These are phyloP conservation scores for Miscanthus sacchariflorus DNA, from an alignment of 202 grass and related monocot species.

Conservation along the genomic window DNA sequence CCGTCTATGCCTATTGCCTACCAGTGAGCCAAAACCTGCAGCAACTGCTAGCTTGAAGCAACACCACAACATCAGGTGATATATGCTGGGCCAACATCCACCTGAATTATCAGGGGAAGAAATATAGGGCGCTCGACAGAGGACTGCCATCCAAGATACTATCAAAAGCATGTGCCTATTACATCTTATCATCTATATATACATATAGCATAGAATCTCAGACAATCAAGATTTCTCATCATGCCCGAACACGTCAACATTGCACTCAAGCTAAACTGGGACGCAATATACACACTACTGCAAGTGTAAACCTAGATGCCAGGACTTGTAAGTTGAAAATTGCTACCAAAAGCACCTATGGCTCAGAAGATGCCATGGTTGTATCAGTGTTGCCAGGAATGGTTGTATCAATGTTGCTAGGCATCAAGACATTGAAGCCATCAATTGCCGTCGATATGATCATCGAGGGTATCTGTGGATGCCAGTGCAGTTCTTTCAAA, in stretches of 20 bases:
- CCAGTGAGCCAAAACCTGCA: background rate
- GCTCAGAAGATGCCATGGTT: slow-evolving; percentile 55
- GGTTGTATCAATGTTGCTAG: slow-evolving; percentile 78
- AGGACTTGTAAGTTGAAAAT: background rate
- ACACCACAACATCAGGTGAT: too few species aligned
- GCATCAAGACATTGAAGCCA: slow-evolving; percentile 88
- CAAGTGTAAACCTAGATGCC: background rate
- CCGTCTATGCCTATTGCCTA: background rate
- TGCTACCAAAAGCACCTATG: slow-evolving; percentile 34
- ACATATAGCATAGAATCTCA: background rate
- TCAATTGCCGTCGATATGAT: slow-evolving; percentile 81
- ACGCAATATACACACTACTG: background rate
- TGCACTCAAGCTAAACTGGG: background rate
- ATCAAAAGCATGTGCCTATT: background rate
- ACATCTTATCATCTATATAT: slow-evolving; percentile 4
- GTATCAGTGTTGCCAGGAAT: slow-evolving; percentile 79
- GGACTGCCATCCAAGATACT: background rate
- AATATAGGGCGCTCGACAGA: background rate
- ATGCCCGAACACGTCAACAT: background rate
- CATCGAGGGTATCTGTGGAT: slow-evolving; percentile 86
- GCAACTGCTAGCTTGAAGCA: background rate
- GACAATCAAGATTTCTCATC: background rate
- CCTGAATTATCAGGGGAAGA: background rate
- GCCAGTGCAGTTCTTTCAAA: slow-evolving; percentile 96
- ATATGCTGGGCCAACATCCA: background rate